Evolutionary conservation across 2,329 filamentous ascomycete species (phyloP).

Genomic region (Pyricularia grisea): DNA sequence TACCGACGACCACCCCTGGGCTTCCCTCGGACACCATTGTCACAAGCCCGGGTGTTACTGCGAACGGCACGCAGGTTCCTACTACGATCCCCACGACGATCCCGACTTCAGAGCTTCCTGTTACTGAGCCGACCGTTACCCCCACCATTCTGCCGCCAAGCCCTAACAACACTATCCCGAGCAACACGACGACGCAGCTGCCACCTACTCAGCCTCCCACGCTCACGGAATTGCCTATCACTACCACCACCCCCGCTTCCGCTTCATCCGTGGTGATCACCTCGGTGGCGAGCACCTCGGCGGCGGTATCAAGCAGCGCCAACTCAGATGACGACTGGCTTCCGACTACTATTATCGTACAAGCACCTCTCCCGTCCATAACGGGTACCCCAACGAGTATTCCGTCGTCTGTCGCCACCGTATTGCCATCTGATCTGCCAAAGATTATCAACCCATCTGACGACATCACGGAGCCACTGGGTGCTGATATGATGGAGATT

Average conservation of each 20-base stretch:
- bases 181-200: background rate
- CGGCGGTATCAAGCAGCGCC: conserved; percentile 27
- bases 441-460: conserved; percentile 61
- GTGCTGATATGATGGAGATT: conserved; percentile 59
- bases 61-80: conserved; percentile 7
- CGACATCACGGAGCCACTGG: conserved; percentile 39
- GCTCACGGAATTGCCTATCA: background rate
- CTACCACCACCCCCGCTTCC: background rate
- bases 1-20: conserved; percentile 1
- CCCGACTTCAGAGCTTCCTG: conserved; percentile 2
- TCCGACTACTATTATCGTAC: conserved; percentile 52
- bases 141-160: background rate
- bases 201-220: background rate
- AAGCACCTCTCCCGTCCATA: conserved; percentile 26
- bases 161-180: background rate
- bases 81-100: background rate
- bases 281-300: conserved; percentile 15
- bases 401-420: conserved; percentile 33
- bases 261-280: background rate
- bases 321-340: conserved; percentile 32
- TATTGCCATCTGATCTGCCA: conserved; percentile 59
- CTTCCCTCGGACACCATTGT: background rate
- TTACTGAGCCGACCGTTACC: background rate
- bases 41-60: background rate
- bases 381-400: conserved; percentile 26